Conservation (phyloP, 257 asterid genomes). For the Plantago major region DNA sequence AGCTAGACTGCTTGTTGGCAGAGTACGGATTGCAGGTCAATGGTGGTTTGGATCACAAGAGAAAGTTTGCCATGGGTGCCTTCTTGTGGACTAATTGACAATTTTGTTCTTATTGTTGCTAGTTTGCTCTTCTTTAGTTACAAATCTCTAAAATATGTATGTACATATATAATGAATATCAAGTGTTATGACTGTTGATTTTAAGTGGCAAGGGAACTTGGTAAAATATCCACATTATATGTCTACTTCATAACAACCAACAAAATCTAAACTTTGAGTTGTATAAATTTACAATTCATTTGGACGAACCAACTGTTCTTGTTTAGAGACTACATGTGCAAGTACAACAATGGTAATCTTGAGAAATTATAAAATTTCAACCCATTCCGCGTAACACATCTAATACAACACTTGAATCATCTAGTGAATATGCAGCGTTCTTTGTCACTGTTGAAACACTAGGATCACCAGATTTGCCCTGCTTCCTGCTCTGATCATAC, state of each 20-base stretch:
- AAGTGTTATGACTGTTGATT: too few relatives aligned
- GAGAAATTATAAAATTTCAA: background rate
- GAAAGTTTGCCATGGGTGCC: conserved; percentile 70
- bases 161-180: too few relatives aligned
- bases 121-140: background rate
- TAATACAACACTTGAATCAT: conserved; percentile 16
- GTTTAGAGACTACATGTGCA: too few relatives aligned
- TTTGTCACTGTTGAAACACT: conserved; percentile 9
- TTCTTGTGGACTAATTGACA: conserved; percentile 45
- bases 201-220: too few relatives aligned
- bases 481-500: conserved; percentile 17
- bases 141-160: too few relatives aligned
- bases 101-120: background rate
- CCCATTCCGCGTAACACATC: conserved; percentile 52
- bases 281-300: too few relatives aligned
- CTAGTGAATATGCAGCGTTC: background rate
- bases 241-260: too few relatives aligned
- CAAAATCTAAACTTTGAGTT: too few relatives aligned
- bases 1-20: conserved; percentile 41
- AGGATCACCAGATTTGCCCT: conserved; percentile 11
- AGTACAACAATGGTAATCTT: too few relatives aligned
- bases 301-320: too few relatives aligned
- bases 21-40: conserved; percentile 41
- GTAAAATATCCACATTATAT: too few relatives aligned
- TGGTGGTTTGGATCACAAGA: conserved; percentile 54